Evolutionary conservation across 371 early-diverging fungal species (phyloP), one percentile per base, ranked within the genome.

Genomic region (Choanephora cucurbitarum): DNA sequence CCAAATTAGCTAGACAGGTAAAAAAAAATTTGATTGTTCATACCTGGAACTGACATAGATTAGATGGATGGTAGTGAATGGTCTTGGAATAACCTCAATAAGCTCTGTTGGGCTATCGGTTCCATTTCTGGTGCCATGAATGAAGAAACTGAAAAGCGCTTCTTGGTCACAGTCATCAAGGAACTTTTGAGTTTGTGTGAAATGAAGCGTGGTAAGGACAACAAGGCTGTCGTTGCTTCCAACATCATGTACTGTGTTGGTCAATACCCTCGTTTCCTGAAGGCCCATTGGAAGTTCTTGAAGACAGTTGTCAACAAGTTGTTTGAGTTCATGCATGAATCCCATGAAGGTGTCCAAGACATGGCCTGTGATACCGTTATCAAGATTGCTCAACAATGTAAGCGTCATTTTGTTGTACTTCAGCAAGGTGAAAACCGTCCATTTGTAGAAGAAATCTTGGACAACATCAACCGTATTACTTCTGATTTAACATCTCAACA

Each of bases 321-420:
- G 39, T 99, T 99, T 77, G 99, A 99, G 80, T 99, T 99, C 77
- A 99, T 99, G 99, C 96, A 98, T 66, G 99, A 99, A 77, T 79
- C 88, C 5, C 98, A 99, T 64, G 99, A 98, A 78, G 99, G 99
- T 80, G 98, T 99, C 18, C 97, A 98, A 72, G 99, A 99, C 73
- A 99, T 99, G 99, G 99, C 99, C 21, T 99, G 99, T 75, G 99
- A 99, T 73, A 99, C 99, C 3, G 99, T 99, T 73, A 95, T 97
- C 62, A 98, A 95, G 70, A 99, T 99, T 67, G 83, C 97, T 15
- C 94, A 96, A 67, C 97, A 97, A 69, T 97, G 98, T 77, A 90
- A 90, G 43, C 87, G 93, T 21, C 96, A 99, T 66, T 98, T 99
- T 82, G 90, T 97, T 23, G 56, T 77, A 3, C 93, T 92, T 71